Evolutionary conservation across 805 yeast genomes (phyloP).

Genomic region (Huiozyma sinensis): DNA sequence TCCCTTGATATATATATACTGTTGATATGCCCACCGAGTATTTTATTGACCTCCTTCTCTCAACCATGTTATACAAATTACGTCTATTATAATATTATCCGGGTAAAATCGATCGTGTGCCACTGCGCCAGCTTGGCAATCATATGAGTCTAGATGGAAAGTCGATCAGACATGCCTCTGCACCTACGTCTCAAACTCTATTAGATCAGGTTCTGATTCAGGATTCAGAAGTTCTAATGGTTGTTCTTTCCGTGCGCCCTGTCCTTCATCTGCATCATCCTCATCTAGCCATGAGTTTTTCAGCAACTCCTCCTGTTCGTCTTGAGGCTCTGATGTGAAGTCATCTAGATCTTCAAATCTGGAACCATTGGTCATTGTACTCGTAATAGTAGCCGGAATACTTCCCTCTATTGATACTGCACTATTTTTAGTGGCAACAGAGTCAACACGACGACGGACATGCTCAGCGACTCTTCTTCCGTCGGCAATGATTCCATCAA

Average conservation of each 20-base stretch:
- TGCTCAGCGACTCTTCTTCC: conserved; percentile 86
- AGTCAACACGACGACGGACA: conserved; percentile 80
- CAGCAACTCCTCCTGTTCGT: conserved; percentile 17
- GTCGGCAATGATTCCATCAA: conserved; percentile 84
- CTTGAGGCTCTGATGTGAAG: conserved; percentile 16
- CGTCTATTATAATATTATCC: too few relatives aligned
- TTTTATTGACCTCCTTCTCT: too few relatives aligned
- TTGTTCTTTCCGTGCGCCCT: conserved; percentile 9
- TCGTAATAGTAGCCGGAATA: neutral
- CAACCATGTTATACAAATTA: too few relatives aligned
- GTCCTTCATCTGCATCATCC: conserved; percentile 7
- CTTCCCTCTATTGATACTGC: conserved; percentile 12
- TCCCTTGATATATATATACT: too few relatives aligned
- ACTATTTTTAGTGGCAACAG: conserved; percentile 35
- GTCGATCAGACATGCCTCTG: too few relatives aligned
- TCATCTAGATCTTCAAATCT: conserved; percentile 25
- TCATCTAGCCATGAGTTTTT: conserved; percentile 22
- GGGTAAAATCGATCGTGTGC: too few relatives aligned
- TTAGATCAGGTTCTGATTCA: conserved; percentile 11
- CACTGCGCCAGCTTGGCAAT: too few relatives aligned
- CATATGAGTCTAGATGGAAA: too few relatives aligned
- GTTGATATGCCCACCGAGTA: too few relatives aligned
- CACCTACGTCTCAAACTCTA: conserved; percentile 22
- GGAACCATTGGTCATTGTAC: conserved; percentile 1
- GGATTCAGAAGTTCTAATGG: conserved; percentile 8